Evolutionary conservation across 108 stramenopile genomes (phyloP).

Genomic region (Thalassiosira profunda): DNA sequence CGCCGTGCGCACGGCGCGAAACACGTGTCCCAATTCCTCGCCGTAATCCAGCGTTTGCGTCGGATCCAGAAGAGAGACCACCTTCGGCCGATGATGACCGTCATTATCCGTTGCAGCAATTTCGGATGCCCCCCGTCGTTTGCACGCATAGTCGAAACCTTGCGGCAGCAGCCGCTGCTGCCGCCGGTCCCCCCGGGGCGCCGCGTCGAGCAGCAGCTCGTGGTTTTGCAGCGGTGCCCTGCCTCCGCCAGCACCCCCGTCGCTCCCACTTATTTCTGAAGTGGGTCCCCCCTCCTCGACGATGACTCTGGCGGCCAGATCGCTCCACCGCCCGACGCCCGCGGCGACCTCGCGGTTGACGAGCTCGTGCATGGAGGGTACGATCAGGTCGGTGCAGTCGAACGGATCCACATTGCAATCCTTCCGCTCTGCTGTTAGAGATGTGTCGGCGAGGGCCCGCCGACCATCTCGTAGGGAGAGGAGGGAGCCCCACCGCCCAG

Average conservation of each 20-base stretch:
- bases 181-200: conserved; percentile 14
- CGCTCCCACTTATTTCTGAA: too few species aligned
- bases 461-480: conserved; percentile 10
- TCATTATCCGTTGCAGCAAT: not conserved
- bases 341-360: conserved; percentile 41
- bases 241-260: not conserved
- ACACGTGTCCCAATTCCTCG: conserved; percentile 76
- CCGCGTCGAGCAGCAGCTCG: conserved; percentile 10
- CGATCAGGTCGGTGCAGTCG: conserved; percentile 60
- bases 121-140: not conserved
- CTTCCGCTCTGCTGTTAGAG: not conserved
- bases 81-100: not conserved
- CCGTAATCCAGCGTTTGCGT: conserved; percentile 64
- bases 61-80: conserved; percentile 49
- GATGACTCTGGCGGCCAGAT: conserved; percentile 53
- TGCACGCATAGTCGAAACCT: conserved; percentile 47
- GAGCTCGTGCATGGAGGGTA: conserved; percentile 42
- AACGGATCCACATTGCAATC: conserved; percentile 45
- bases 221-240: not conserved
- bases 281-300: conserved; percentile 2
- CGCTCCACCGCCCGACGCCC: conserved; percentile 51
- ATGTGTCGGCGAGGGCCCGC: not conserved
- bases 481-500: conserved; percentile 21
- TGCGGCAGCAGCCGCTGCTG: conserved; percentile 31
- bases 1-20: conserved; percentile 56